Base-by-base conservation (phyloP, 2,329 filamentous ascomycete genomes). In the Nannizziopsis barbatae region DNA sequence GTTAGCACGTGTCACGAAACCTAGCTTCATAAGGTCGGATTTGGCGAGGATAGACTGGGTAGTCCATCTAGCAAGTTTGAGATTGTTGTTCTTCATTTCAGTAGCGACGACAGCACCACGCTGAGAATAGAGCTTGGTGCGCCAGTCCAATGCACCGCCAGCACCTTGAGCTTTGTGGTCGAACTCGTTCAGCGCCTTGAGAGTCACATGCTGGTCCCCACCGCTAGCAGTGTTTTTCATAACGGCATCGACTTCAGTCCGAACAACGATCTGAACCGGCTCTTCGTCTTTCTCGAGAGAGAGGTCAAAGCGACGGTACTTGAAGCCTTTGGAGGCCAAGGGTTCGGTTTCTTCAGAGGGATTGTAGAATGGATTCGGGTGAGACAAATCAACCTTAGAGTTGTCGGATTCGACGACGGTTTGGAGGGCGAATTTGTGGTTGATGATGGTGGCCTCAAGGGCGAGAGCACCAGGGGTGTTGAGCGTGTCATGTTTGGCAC, bases 71-170 rank as follows among this genome's bases (percentile, higher is more conserved):
- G 92, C 92, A 54, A 98, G 82, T 76, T 98, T 98, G 84, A 87
- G 94, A 64, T 82, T 88, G 79, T 98, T 98, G 80, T 98, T 98
- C 86, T 98, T 98, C 92, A 98, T 98, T 75, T 98, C 92, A 10
- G 92, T 98, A 15, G 92, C 92, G 20, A 98, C 85, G 38, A 98
- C 90, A 50, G 92, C 92, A 80, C 92, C 92, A 62, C 92, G 84
- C 74, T 95, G 89, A 60, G 83, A 87, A 55, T 86, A 84, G 52
- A 98, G 79, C 79, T 98, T 98, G 58, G 82, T 84, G 66, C 92
- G 80, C 92, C 92, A 98, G 77, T 98, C 92, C 45, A 98, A 77
- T 48, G 92, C 92, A 56, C 90, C 88, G 58, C 92, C 92, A 57
- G 86, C 86, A 59, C 92, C 92, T 66, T 93, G 89, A 18, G 92